Evolutionary conservation across 2,329 filamentous ascomycete species (phyloP).

Genomic region (Trichoderma sp.): DNA sequence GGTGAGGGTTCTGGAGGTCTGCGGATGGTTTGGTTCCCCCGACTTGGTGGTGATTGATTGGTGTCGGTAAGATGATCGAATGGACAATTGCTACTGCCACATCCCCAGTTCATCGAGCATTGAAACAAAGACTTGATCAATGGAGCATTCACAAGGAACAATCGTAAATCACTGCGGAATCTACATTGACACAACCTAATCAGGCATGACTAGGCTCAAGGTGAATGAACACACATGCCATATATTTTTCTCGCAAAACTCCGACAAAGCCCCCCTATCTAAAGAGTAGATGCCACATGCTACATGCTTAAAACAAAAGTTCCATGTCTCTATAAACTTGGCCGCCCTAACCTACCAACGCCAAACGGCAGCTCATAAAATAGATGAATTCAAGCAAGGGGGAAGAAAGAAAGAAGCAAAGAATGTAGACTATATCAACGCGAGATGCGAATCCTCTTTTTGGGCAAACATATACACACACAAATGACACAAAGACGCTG

Average conservation of each 20-base stretch:
- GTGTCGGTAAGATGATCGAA: too few species aligned
- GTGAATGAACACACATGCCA: not conserved
- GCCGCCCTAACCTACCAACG: conserved; percentile 5
- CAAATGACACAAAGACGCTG: not conserved
- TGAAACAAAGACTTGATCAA: not conserved
- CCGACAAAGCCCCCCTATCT: not conserved
- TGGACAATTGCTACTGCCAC: not conserved
- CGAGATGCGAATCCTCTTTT: not conserved
- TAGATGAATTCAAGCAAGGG: not conserved
- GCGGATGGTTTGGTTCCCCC: too few species aligned
- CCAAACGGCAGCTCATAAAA: not conserved
- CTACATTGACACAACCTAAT: not conserved
- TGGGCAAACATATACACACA: not conserved
- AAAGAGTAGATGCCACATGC: not conserved
- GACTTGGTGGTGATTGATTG: too few species aligned
- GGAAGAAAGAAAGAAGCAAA: not conserved
- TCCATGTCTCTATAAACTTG: not conserved
- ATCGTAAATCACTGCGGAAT: not conserved
- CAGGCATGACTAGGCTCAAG: not conserved
- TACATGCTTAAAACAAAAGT: not conserved
- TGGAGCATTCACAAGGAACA: not conserved
- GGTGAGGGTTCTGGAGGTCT: too few species aligned
- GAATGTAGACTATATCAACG: not conserved
- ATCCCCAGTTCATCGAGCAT: not conserved
- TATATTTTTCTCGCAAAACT: not conserved